Evolutionary conservation across 768 basidiomycete species (phyloP).

Genomic region (Serpula lacrymans): DNA sequence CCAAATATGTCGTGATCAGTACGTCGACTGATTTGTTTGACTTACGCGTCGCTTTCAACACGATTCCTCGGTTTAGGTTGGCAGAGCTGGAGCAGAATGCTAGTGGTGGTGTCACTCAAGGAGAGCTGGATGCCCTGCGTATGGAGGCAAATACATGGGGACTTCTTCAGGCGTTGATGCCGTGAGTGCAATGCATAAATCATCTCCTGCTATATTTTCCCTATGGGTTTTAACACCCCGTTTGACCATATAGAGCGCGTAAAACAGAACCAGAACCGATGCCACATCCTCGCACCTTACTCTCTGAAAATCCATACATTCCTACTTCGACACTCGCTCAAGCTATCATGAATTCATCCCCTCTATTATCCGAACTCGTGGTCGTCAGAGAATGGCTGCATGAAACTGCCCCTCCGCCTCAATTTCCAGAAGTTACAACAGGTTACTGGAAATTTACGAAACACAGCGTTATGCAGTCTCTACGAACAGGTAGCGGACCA

Average conservation of each 20-base stretch:
- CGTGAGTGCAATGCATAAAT: slow-evolving; percentile 46
- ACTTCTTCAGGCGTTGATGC: slow-evolving; percentile 72
- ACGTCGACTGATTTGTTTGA: slow-evolving; percentile 20
- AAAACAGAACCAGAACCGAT: slow-evolving; percentile 53
- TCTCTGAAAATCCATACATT: slow-evolving; percentile 76
- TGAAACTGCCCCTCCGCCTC: slow-evolving; percentile 61
- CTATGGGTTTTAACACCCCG: not conserved
- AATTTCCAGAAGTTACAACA: slow-evolving; percentile 67
- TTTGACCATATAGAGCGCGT: slow-evolving; percentile 49
- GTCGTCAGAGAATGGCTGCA: slow-evolving; percentile 89
- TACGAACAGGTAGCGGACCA: slow-evolving; percentile 45
- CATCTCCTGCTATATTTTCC: not conserved
- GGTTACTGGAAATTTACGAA: slow-evolving; percentile 88
- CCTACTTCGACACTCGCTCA: slow-evolving; percentile 75
- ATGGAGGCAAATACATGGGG: slow-evolving; percentile 84
- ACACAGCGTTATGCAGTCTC: slow-evolving; percentile 62
- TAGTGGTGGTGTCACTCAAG: slow-evolving; percentile 35
- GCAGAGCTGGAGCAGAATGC: slow-evolving; percentile 45
- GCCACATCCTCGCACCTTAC: slow-evolving; percentile 51
- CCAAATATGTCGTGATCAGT: slow-evolving; percentile 56
- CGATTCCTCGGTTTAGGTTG: slow-evolving; percentile 35
- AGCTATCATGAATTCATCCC: slow-evolving; percentile 64
- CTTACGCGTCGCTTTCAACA: not conserved
- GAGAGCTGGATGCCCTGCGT: slow-evolving; percentile 59
- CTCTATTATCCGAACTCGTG: slow-evolving; percentile 69